Percentiles rank a stretch among this genome's conserved stretches.
Evolutionary conservation across 2,329 filamentous ascomycete species (phyloP).

Genomic region (Ophiostoma sp.): DNA sequence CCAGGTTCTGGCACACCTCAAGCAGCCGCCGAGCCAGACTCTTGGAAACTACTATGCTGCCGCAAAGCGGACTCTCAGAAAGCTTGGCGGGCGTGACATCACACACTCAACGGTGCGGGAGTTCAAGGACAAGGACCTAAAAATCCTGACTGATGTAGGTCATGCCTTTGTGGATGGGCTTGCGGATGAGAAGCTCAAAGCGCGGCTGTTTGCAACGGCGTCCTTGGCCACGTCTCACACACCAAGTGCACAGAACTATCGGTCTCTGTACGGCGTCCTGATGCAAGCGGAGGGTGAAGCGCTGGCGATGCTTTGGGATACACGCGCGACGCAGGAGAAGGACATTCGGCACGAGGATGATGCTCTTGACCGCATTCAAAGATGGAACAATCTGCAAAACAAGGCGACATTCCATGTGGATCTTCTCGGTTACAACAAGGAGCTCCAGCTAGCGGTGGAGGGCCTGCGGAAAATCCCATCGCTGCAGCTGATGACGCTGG

Average conservation of each 20-base stretch:
- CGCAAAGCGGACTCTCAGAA: conserved; percentile 47
- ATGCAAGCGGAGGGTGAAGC: conserved; percentile 53
- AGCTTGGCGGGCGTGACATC: conserved; percentile 46
- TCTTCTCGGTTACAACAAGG: conserved; percentile 47
- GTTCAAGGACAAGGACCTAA: conserved; percentile 42
- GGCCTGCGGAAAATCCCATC: conserved; percentile 50
- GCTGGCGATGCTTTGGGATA: conserved; percentile 45
- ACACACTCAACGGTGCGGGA: conserved; percentile 42
- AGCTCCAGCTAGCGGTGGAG: conserved; percentile 42
- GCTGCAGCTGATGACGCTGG: conserved; percentile 48
- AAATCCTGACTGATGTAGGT: conserved; percentile 47
- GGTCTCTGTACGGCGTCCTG: conserved; percentile 50
- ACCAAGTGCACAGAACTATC: conserved; percentile 32
- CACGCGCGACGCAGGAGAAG: conserved; percentile 34
- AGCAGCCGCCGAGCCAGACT: conserved; percentile 39
- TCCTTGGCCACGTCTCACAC: conserved; percentile 41
- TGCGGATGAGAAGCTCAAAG: conserved; percentile 41
- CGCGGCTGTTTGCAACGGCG: conserved; percentile 42
- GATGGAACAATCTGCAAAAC: conserved; percentile 44
- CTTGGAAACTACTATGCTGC: conserved; percentile 44
- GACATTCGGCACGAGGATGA: conserved; percentile 36
- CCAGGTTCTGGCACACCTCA: conserved; percentile 31
- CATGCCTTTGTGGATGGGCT: conserved; percentile 52
- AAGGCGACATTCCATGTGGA: conserved; percentile 41
- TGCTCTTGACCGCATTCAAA: conserved; percentile 35